Base-by-base conservation (phyloP, 257 asterid species). In the Solanum megistacrolobum region DNA sequence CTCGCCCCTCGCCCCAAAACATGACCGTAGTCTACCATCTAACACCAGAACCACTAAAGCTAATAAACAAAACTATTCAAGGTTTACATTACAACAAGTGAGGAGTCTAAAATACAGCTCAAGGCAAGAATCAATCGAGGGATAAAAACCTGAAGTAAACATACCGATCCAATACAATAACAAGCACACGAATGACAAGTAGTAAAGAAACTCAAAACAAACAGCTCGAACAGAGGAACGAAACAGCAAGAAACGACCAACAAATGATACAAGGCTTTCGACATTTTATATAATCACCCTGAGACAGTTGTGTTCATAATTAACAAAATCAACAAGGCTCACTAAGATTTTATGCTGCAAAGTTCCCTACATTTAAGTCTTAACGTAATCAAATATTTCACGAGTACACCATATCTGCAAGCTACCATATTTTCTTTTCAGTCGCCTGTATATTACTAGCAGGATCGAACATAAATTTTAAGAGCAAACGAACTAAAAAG, bases 361-460 rank as follows among this genome's bases (percentile, higher is more conserved):
- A 48, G 71, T 32, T 48, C 46, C 41, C 46, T 48, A 82, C 31
- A 82, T 31, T 82, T 31, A 46, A 81, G 66, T 9, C 65, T n/a
- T 36, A 75, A 29, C 6, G 31, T 52, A 29, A 48, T 31, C 27
- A 52, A 29, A 48, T 48, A 48, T 18, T 46, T 82, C 69, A 82
- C 27, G 83, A 14, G 5, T 41, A 41, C 39, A 69, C 66, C 52
- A 86, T 31, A 82, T 66, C 68, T 71, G 58, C 88, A 35, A 34
- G 23, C 83, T 85, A 65, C 83, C 13, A 35, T 84, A 79, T 29
- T 72, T 87, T 46, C 35, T 87, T 68, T 75, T 55, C 71, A 58
- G 86, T 87, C 69, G 23, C 62, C 39, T 68, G 32, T 65, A 58
- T 38, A 86, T 81, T 55, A 88, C 86, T 85, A 38, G 83, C 90